Conservation (phyloP, 768 basidiomycete species). For the Mycena pura region DNA sequence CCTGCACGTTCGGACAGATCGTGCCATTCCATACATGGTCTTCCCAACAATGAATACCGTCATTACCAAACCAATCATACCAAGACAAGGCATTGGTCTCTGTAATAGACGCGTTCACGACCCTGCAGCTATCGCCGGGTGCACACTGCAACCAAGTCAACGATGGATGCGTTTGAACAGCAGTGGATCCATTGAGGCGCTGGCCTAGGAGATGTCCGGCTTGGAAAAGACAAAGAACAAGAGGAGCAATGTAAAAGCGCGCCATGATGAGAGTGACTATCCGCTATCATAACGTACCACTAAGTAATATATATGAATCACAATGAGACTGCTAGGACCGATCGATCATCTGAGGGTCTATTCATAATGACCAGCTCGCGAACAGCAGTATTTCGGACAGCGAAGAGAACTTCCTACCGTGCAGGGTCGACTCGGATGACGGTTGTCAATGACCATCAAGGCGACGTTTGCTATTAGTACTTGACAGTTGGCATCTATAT, state of each 20-base stretch:
- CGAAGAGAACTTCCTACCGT: too few relatives aligned
- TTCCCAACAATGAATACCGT: neutral
- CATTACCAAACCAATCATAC: neutral
- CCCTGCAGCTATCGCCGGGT: neutral
- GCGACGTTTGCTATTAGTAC: too few relatives aligned
- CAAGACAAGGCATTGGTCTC: neutral
- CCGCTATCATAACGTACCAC: neutral
- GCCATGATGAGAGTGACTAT: conserved; percentile 1
- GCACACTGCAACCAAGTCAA: neutral
- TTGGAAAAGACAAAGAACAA: conserved; percentile 1
- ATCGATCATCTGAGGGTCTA: neutral
- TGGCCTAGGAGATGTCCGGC: neutral
- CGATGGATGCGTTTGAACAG: neutral
- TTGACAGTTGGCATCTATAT: neutral
- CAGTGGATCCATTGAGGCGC: neutral
- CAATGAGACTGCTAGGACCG: neutral
- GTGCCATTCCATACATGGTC: neutral
- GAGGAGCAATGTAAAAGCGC: neutral
- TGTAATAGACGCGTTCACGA: neutral
- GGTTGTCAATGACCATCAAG: too few relatives aligned
- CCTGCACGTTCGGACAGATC: neutral
- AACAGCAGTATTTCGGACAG: too few relatives aligned
- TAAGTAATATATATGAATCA: neutral
- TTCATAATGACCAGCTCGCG: too few relatives aligned
- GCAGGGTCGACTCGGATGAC: too few relatives aligned